Evolutionary conservation across 2,329 filamentous ascomycete genomes (phyloP), one percentile per base, ranked within the genome.

Genomic region (Balansia obtecta): DNA sequence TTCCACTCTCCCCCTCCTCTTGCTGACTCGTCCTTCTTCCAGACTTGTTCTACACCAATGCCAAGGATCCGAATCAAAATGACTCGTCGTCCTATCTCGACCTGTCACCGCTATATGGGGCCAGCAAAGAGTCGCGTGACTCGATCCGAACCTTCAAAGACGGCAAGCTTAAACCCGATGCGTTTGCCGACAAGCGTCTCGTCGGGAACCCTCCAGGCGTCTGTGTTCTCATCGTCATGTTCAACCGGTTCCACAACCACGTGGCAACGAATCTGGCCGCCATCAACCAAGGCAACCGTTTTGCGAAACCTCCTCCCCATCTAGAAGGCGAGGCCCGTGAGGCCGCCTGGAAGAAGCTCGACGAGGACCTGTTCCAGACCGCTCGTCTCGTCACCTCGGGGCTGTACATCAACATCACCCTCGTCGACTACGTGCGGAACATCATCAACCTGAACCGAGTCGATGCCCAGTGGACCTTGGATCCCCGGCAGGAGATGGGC

Each of bases 161-260:
- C 54, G 86, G 86, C 38, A 79, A 75, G 61, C 69, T 90, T 56
- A 88, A 90, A 69, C 74, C 82, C 0, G 86, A 91, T 58, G 71
- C 73, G 8, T 90, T 85, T 56, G 79, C 83, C 2, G 84, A 88
- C 60, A 81, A 82, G 65, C 75, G 86, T 49, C 69, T 89, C 2
- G 66, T 83, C 22, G 83, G 79, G 10, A 83, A 86, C 59, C 86
- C 86, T 0, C 83, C 86, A 0, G 84, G 85, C 12, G 83, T 86
- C 4, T 76, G 80, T 50, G 81, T 86, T 4, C 60, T 90, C 3
- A 67, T 90, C 30, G 75, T 90, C 65, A 88, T 89, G 85, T 83
- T 88, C 68, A 85, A 84, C 59, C 77, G 82, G 22, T 94, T 94
- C 68, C 91, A 96, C 68, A 96, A 97, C 67, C 77, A 93, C 56